phyloP scores from a whole-genome alignment of 179 eudicot genomes.

The Heliamphora ciliata region DNA sequence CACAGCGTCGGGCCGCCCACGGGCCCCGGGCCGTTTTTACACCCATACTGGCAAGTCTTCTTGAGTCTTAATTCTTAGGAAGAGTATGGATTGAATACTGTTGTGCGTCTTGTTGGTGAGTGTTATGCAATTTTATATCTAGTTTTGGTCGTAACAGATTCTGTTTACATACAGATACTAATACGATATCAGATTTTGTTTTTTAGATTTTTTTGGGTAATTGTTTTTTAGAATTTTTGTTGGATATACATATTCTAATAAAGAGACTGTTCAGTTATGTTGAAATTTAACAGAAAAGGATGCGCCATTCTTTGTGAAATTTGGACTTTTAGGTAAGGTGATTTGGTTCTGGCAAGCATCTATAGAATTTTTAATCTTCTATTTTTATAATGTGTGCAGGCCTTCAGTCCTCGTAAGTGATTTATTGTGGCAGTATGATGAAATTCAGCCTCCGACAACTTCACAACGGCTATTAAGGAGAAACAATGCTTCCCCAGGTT shows the following conservation, averaged over 20 bases:
- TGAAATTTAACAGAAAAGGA: neutral
- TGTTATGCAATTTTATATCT: neutral
- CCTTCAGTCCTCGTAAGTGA: conserved; percentile 87
- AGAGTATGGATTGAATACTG: neutral
- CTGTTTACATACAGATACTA: neutral
- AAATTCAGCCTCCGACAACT: conserved; percentile 33
- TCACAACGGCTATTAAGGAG: conserved; percentile 49
- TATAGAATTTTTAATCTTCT: neutral
- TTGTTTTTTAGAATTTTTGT: neutral
- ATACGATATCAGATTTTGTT: neutral
- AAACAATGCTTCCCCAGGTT: conserved; percentile 54
- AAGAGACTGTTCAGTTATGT: neutral
- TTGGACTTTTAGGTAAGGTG: neutral
- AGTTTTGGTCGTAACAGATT: neutral
- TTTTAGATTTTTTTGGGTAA: neutral
- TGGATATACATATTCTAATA: neutral
- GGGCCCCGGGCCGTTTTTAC: too few relatives aligned
- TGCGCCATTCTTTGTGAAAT: neutral
- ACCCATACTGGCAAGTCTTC: neutral
- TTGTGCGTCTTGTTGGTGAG: neutral
- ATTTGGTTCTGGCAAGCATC: neutral
- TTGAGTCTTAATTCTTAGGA: neutral
- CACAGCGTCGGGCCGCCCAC: too few relatives aligned
- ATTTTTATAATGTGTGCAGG: conserved; percentile 34
- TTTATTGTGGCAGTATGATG: conserved; percentile 63